phyloP scores from a whole-genome alignment of 345 rosid species.

The Syzygium aromaticum region DNA sequence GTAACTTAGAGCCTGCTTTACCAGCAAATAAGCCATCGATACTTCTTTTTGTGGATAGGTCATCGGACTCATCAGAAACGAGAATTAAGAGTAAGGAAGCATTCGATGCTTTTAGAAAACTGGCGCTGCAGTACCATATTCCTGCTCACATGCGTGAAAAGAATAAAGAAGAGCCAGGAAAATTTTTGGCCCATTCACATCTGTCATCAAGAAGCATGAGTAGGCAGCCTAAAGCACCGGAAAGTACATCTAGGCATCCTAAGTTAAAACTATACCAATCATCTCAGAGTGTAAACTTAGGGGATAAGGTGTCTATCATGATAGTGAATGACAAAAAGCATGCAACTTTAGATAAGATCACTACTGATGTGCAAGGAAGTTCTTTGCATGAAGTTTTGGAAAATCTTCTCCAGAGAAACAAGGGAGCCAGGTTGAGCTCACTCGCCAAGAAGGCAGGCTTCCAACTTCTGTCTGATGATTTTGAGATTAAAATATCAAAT shows the following conservation, averaged over 20 bases:
- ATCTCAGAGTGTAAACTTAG: slow-evolving; percentile 32
- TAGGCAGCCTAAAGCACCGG: slow-evolving; percentile 22
- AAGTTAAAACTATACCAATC: slow-evolving; percentile 23
- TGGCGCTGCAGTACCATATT: slow-evolving; percentile 36
- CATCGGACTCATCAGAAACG: slow-evolving; percentile 38
- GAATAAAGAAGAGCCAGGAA: slow-evolving; percentile 19
- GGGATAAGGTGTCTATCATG: slow-evolving; percentile 68
- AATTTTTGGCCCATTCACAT: slow-evolving; percentile 22
- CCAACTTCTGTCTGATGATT: slow-evolving; percentile 72
- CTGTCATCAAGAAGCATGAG: slow-evolving; percentile 19
- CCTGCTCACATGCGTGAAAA: slow-evolving; percentile 17
- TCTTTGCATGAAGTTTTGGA: slow-evolving; percentile 64
- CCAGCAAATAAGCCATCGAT: slow-evolving; percentile 67
- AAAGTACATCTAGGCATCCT: slow-evolving; percentile 33
- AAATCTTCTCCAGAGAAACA: slow-evolving; percentile 54
- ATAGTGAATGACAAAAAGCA: slow-evolving; percentile 57
- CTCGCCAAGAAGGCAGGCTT: slow-evolving; percentile 86
- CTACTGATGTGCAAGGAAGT: slow-evolving; percentile 48
- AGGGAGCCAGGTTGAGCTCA: slow-evolving; percentile 50
- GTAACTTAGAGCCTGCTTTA: slow-evolving; percentile 37
- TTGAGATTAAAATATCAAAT: slow-evolving; percentile 38
- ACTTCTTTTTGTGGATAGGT: slow-evolving; percentile 85
- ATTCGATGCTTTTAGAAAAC: slow-evolving; percentile 52
- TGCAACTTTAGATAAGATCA: slow-evolving; percentile 36
- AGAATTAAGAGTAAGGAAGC: slow-evolving; percentile 58